These are phyloP conservation scores for Aspergillus viridinutans DNA, from an alignment of 2,329 filamentous ascomycete genomes.

Conservation along the genomic window DNA sequence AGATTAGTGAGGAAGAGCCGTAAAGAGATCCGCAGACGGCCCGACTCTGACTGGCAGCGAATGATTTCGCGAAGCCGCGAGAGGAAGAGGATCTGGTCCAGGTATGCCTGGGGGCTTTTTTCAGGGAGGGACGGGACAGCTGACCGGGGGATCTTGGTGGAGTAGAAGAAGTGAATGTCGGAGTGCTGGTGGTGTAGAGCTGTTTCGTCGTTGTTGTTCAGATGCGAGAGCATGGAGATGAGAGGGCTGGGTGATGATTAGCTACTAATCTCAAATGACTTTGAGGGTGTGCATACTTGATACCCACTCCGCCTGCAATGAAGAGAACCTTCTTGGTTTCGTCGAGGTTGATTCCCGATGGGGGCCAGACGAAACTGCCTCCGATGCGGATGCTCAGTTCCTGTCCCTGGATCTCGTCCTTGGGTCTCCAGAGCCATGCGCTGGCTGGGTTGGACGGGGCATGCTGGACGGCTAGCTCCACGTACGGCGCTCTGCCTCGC, in stretches of 20 bases:
- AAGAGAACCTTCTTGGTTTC: slow-evolving; percentile 62
- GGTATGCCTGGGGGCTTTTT: slow-evolving; percentile 8
- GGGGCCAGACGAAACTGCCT: slow-evolving; percentile 77
- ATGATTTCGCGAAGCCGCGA: slow-evolving; percentile 41
- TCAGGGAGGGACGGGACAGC: neutral
- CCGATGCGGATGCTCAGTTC: slow-evolving; percentile 67
- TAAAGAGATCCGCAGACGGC: slow-evolving; percentile 26
- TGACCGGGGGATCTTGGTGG: slow-evolving; percentile 42
- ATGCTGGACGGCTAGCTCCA: slow-evolving; percentile 75
- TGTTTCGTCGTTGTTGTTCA: slow-evolving; percentile 44
- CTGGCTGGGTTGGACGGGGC: slow-evolving; percentile 69
- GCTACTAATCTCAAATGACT: neutral
- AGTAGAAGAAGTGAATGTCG: slow-evolving; percentile 62
- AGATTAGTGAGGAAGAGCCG: slow-evolving; percentile 34
- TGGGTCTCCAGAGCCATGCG: slow-evolving; percentile 67
- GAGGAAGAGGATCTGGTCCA: slow-evolving; percentile 45
- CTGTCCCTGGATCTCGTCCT: slow-evolving; percentile 53
- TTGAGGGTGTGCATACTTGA: slow-evolving; percentile 55
- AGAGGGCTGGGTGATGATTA: slow-evolving; percentile 52
- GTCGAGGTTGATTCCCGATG: slow-evolving; percentile 36
- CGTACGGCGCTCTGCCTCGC: slow-evolving; percentile 44
- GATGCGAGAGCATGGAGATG: slow-evolving; percentile 65
- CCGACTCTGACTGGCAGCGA: slow-evolving; percentile 22
- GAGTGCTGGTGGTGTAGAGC: slow-evolving; percentile 24
- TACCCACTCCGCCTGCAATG: slow-evolving; percentile 75